Percentiles rank a stretch among this genome's conserved stretches.
phyloP scores from a whole-genome alignment of 345 rosid species.

The Linum usitatissimum region DNA sequence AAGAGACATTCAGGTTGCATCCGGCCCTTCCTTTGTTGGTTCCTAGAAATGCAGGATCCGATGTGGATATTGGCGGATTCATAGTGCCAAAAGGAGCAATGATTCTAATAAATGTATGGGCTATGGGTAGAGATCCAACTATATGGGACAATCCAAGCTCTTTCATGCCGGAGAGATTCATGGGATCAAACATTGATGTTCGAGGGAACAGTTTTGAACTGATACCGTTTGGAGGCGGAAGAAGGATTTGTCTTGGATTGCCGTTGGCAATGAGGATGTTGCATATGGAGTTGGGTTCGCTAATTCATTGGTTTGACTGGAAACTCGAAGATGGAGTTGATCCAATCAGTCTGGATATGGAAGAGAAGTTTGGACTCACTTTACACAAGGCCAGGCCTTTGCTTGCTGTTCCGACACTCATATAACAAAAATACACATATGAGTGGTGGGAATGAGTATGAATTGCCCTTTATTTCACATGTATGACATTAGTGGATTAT shows the following conservation, averaged over 20 bases:
- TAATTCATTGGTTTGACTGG: constrained; percentile 35
- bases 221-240: constrained; percentile 35
- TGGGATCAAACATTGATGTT: constrained; percentile 26
- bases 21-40: constrained; percentile 28
- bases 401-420: constrained; percentile 15
- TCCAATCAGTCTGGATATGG: constrained; percentile 23
- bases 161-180: constrained; percentile 37
- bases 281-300: constrained; percentile 30
- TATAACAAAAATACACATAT: too few species aligned
- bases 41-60: constrained; percentile 27
- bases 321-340: constrained; percentile 21
- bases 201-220: constrained; percentile 28
- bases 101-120: constrained; percentile 38
- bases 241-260: constrained; percentile 40
- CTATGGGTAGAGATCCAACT: constrained; percentile 35
- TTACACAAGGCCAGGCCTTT: constrained; percentile 28
- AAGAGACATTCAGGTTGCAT: constrained; percentile 46
- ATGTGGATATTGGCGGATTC: constrained; percentile 22
- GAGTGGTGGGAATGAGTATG: too few species aligned
- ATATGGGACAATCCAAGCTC: constrained; percentile 25
- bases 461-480: too few species aligned
- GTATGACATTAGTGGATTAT: too few species aligned
- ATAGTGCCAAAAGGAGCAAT: constrained; percentile 32
- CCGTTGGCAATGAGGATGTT: constrained; percentile 32
- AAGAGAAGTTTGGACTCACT: constrained; percentile 28